A percentile compares a stretch with the other conserved stretches of the same genome.
Evolutionary conservation across 768 basidiomycete genomes (phyloP).

Genomic region (Coprinopsis marcescibilis): DNA sequence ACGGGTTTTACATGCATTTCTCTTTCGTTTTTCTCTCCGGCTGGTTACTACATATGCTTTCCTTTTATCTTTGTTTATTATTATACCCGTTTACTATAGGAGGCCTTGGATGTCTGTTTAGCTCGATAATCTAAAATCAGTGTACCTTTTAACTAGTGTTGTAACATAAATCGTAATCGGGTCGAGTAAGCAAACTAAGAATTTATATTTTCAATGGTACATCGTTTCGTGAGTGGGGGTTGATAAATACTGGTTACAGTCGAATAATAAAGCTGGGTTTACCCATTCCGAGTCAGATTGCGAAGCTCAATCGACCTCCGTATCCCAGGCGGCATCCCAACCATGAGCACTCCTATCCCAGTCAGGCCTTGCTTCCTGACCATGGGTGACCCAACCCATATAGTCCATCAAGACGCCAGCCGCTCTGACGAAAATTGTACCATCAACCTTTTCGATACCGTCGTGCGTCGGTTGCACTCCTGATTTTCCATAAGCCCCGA

Average conservation of each 20-base stretch:
- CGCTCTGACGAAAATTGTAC: slow-evolving; percentile 50
- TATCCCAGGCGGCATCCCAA: slow-evolving; percentile 56
- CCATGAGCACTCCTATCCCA: slow-evolving; percentile 58
- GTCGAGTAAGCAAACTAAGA: no score
- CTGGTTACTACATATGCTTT: neutral
- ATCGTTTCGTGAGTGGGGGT: no score
- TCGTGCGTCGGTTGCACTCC: slow-evolving; percentile 27
- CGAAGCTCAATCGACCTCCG: slow-evolving; percentile 11
- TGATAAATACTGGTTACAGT: no score
- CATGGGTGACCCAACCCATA: slow-evolving; percentile 51
- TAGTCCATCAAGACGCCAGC: slow-evolving; percentile 52
- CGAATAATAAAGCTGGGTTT: neutral
- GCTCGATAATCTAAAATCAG: no score
- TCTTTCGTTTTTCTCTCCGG: neutral
- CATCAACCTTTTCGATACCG: slow-evolving; percentile 42
- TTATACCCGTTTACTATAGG: no score
- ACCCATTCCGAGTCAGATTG: neutral
- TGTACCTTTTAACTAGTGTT: no score
- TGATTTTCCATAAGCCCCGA: slow-evolving; percentile 43
- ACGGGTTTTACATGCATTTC: neutral
- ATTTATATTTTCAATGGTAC: no score
- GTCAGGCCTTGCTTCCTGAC: slow-evolving; percentile 34
- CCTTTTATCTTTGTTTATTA: no score
- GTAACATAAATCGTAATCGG: no score
- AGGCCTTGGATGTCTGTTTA: no score